These are phyloP conservation scores for Allium sativum DNA, from an alignment of 106 monocot genomes.

Conservation along the genomic window DNA sequence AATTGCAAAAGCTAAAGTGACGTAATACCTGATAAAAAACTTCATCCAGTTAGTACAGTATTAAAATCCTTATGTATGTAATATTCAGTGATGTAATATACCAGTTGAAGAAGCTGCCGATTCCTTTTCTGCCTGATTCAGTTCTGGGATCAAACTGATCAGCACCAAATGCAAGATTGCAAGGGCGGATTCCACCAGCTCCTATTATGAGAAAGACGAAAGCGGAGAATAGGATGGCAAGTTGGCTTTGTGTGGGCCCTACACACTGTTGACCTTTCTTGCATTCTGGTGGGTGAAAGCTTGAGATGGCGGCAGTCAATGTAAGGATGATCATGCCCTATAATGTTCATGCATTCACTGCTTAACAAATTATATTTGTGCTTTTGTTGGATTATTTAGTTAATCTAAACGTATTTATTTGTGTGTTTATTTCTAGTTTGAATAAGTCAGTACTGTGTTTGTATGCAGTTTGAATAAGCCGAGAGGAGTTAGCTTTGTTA, in stretches of 20 bases:
- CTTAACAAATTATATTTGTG: neutral
- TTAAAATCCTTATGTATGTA: neutral
- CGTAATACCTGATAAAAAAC: conserved; percentile 28
- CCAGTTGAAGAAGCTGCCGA: conserved; percentile 89
- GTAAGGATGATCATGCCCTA: conserved; percentile 37
- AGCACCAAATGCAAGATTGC: conserved; percentile 39
- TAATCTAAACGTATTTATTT: too few relatives aligned
- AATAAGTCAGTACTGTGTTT: too few relatives aligned
- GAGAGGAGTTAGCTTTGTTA: too few relatives aligned
- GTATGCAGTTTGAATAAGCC: too few relatives aligned
- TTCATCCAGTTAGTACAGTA: too few relatives aligned
- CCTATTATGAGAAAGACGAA: conserved; percentile 22
- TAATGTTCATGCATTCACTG: neutral
- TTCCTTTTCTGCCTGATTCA: conserved; percentile 15
- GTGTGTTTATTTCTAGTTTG: too few relatives aligned
- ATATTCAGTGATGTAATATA: neutral
- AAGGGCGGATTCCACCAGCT: conserved; percentile 42
- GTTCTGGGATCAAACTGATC: conserved; percentile 38
- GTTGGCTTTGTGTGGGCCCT: conserved; percentile 6
- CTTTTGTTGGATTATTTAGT: too few relatives aligned
- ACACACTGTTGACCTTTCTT: conserved; percentile 5
- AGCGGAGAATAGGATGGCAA: conserved; percentile 18
- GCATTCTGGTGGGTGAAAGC: conserved; percentile 27
- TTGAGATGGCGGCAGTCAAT: conserved; percentile 18
- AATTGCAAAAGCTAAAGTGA: conserved; percentile 30